phyloP scores from a whole-genome alignment of 1,139 yeast genomes.

The Wickerhamomyces sp. region DNA sequence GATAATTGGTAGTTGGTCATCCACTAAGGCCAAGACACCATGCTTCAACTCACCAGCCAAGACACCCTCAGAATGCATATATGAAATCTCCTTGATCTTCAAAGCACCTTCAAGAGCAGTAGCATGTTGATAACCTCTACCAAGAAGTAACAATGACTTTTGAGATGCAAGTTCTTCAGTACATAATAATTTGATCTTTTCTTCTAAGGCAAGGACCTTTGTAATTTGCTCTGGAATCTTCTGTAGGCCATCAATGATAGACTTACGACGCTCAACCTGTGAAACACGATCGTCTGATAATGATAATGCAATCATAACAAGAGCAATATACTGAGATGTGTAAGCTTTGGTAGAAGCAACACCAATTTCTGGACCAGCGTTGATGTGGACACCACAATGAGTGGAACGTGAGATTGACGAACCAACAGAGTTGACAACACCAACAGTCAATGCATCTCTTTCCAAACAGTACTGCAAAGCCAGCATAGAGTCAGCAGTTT shows the following conservation, averaged over 20 bases:
- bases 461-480: conserved; percentile 95
- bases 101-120: conserved; percentile 98
- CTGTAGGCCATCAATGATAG: conserved; percentile 82
- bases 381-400: conserved; percentile 98
- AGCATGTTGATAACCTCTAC: conserved; percentile 97
- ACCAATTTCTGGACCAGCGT: conserved; percentile 99
- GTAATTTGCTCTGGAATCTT: conserved; percentile 83
- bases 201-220: conserved; percentile 68
- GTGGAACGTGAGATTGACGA: conserved; percentile 94
- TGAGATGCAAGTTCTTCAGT: conserved; percentile 67
- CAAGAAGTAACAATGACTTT: conserved; percentile 83
- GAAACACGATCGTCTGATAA: conserved; percentile 89
- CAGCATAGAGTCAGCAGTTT: conserved; percentile 97
- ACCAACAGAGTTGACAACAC: conserved; percentile 93
- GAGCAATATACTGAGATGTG: conserved; percentile 95
- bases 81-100: conserved; percentile 96
- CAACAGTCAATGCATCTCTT: conserved; percentile 95
- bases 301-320: conserved; percentile 94
- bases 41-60: conserved; percentile 98
- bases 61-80: conserved; percentile 99
- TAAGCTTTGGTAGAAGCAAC: conserved; percentile 99
- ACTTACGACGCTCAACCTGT: conserved; percentile 66
- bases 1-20: conserved; percentile 87
- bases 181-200: conserved; percentile 71
- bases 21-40: conserved; percentile 96